Conservation (phyloP, 2,329 filamentous ascomycete genomes). For the Hortaea sp. region DNA sequence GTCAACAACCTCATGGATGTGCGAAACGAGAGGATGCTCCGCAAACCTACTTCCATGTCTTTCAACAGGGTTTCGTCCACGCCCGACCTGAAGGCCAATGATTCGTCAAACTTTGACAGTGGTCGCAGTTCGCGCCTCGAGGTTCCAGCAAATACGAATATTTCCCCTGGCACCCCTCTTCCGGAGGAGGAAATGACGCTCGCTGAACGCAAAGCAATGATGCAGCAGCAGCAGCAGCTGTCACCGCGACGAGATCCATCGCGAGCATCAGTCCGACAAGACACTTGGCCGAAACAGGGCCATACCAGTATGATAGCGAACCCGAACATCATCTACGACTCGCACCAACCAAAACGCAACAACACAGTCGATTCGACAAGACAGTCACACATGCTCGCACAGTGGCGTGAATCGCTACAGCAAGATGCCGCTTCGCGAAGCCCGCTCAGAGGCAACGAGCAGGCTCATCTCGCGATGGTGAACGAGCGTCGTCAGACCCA, state of each 20-base stretch:
- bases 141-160: slow-evolving; percentile 2
- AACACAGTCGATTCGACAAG: slow-evolving; percentile 34
- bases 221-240: slow-evolving; percentile 16
- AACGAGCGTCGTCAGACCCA: slow-evolving; percentile 54
- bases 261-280: background rate
- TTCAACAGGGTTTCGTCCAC: slow-evolving; percentile 26
- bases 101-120: slow-evolving; percentile 8
- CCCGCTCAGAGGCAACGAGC: slow-evolving; percentile 22
- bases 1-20: slow-evolving; percentile 43
- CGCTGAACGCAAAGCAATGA: slow-evolving; percentile 45
- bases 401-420: slow-evolving; percentile 42
- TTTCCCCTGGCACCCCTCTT: slow-evolving; percentile 1
- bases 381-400: slow-evolving; percentile 53
- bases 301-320: background rate
- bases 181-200: slow-evolving; percentile 60
- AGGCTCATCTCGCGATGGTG: slow-evolving; percentile 40
- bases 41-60: slow-evolving; percentile 28
- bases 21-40: slow-evolving; percentile 43
- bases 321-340: slow-evolving; percentile 28
- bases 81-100: slow-evolving; percentile 16
- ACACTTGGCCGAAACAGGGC: background rate
- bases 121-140: slow-evolving; percentile 3
- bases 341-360: slow-evolving; percentile 44
- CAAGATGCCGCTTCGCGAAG: slow-evolving; percentile 10
- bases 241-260: background rate